Conservation (phyloP, 345 rosid genomes). For the Populus simonii region DNA sequence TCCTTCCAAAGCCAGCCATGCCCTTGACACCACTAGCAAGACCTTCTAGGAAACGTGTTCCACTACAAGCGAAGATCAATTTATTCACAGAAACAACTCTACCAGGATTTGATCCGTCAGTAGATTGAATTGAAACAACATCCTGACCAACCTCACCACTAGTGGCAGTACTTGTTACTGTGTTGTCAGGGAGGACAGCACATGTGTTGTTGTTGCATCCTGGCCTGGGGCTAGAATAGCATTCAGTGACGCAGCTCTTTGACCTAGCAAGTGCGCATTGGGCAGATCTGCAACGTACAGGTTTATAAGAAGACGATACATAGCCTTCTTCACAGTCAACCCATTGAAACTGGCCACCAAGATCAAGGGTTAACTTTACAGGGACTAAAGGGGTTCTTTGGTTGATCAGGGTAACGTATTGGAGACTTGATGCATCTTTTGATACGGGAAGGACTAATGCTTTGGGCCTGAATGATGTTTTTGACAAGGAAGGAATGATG, state of each 20-base stretch:
- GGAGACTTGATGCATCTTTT: slow-evolving; percentile 12
- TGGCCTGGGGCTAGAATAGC: slow-evolving; percentile 7
- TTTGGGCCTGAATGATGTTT: slow-evolving; percentile 16
- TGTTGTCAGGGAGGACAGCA: not conserved
- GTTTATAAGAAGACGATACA: slow-evolving; percentile 12
- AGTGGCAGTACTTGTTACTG: not conserved
- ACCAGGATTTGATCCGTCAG: slow-evolving; percentile 12
- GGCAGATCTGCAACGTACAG: slow-evolving; percentile 19
- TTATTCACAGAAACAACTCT: not conserved
- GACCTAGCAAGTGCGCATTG: slow-evolving; percentile 17
- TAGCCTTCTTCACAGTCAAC: slow-evolving; percentile 11
- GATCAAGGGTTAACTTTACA: slow-evolving; percentile 12
- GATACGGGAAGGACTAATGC: slow-evolving; percentile 21
- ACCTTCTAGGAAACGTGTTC: not conserved
- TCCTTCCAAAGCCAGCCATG: slow-evolving; percentile 19
- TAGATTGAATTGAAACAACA: slow-evolving; percentile 16
- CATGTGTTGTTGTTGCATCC: slow-evolving; percentile 7
- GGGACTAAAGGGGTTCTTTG: slow-evolving; percentile 24
- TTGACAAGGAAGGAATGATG: not conserved
- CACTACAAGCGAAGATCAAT: slow-evolving; percentile 7
- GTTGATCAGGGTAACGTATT: slow-evolving; percentile 14
- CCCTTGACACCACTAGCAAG: slow-evolving; percentile 15
- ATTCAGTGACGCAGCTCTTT: not conserved
- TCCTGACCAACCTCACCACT: slow-evolving; percentile 13
- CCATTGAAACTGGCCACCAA: slow-evolving; percentile 21